phyloP scores from a whole-genome alignment of 148 eudicot species.

The Beta vulgaris region DNA sequence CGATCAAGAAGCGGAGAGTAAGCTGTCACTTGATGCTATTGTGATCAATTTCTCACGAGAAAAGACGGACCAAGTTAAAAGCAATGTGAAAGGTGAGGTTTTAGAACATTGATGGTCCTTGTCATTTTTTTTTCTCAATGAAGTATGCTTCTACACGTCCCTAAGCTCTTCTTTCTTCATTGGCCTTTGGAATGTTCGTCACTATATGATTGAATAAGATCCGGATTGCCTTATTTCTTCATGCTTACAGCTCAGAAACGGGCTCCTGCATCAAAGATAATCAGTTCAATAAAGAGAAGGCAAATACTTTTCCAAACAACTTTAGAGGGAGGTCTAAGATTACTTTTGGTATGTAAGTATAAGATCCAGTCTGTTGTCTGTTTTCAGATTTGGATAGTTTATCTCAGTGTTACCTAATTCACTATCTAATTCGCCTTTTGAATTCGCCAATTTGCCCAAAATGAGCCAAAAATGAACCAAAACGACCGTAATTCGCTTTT shows the following conservation, averaged over 20 bases:
- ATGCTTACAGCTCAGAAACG: conserved; percentile 36
- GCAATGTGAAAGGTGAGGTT: conserved; percentile 23
- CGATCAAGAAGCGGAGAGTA: conserved; percentile 38
- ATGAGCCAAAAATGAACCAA: no score
- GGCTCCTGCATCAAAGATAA: conserved; percentile 35
- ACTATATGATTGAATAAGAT: background rate
- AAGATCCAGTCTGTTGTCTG: background rate
- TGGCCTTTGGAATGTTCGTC: background rate
- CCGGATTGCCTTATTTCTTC: background rate
- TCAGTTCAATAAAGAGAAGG: conserved; percentile 62
- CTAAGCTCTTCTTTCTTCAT: background rate
- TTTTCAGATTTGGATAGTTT: no score
- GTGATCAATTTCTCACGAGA: conserved; percentile 36
- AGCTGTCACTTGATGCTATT: conserved; percentile 37
- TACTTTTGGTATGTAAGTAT: conserved; percentile 46
- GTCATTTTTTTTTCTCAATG: background rate
- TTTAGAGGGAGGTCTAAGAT: conserved; percentile 40
- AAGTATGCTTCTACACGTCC: background rate
- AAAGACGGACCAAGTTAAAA: conserved; percentile 27
- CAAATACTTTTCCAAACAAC: conserved; percentile 50
- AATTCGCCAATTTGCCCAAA: no score
- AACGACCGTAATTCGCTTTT: no score
- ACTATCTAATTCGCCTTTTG: no score
- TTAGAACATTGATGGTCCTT: background rate
- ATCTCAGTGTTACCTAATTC: no score